Evolutionary conservation across 805 yeast genomes (phyloP).

Genomic region (Saccharomycopsis olivae): DNA sequence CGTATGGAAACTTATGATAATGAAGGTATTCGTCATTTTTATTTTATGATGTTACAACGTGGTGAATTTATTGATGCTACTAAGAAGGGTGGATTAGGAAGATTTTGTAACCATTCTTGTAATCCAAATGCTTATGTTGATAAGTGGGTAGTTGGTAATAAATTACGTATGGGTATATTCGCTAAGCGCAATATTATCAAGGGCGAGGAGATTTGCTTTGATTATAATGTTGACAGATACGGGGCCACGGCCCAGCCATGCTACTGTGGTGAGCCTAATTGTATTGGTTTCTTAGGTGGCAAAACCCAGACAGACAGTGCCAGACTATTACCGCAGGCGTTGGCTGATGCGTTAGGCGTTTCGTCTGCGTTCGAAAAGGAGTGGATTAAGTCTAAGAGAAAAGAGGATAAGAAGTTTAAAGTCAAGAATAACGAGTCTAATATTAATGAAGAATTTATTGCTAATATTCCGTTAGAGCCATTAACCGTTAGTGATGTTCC

Average conservation of each 20-base stretch:
- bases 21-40: constrained; percentile 66
- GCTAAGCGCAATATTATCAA: constrained; percentile 58
- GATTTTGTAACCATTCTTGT: constrained; percentile 94
- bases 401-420: constrained; percentile 33
- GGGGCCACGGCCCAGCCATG: constrained; percentile 94
- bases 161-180: constrained; percentile 81
- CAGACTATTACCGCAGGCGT: constrained; percentile 66
- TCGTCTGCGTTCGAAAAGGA: constrained; percentile 54
- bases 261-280: constrained; percentile 86
- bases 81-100: constrained; percentile 72
- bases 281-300: constrained; percentile 92
- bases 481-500: constrained; percentile 48
- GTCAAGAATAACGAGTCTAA: constrained; percentile 40
- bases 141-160: constrained; percentile 93
- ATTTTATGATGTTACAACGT: constrained; percentile 91
- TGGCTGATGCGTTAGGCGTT: constrained; percentile 81
- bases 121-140: constrained; percentile 91
- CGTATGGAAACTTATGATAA: constrained; percentile 69
- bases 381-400: constrained; percentile 55
- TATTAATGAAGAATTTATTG: constrained; percentile 56
- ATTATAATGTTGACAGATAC: constrained; percentile 66
- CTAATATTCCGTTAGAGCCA: constrained; percentile 42
- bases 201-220: constrained; percentile 82
- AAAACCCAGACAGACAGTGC: constrained; percentile 94
- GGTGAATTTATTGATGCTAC: constrained; percentile 96